Evolutionary conservation across 1,284 basidiomycete genomes (phyloP).

Genomic region (Amylostereum areolatum): DNA sequence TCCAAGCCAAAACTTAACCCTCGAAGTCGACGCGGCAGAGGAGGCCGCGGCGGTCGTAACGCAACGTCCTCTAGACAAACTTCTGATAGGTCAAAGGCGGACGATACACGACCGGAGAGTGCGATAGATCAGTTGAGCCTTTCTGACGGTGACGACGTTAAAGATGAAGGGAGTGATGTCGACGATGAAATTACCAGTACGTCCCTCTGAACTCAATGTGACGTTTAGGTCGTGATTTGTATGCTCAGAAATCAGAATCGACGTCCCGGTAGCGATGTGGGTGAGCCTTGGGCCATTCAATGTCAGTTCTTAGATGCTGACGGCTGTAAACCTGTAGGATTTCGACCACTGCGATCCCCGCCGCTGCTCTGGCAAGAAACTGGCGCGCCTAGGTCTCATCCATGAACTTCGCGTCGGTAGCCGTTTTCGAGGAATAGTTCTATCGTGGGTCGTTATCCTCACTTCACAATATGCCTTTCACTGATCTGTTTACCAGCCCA

Average conservation of each 20-base stretch:
- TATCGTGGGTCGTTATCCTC: constrained; percentile 64
- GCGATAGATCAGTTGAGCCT: constrained; percentile 23
- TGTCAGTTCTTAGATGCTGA: background rate
- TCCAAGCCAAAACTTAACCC: too few species aligned
- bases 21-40: too few species aligned
- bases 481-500: constrained; percentile 53
- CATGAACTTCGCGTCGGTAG: constrained; percentile 81
- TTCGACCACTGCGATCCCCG: constrained; percentile 97
- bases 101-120: constrained; percentile 34
- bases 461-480: background rate
- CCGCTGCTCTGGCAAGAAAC: constrained; percentile 93
- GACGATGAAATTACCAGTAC: constrained; percentile 20
- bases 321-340: constrained; percentile 49
- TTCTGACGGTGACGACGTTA: constrained; percentile 25
- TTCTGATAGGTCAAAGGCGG: background rate
- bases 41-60: too few species aligned
- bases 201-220: background rate
- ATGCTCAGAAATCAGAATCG: constrained; percentile 31
- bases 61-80: too few species aligned
- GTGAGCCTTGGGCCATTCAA: constrained; percentile 35
- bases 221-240: too few species aligned
- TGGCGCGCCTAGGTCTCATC: constrained; percentile 82
- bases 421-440: constrained; percentile 86
- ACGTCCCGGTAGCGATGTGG: constrained; percentile 85
- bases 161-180: constrained; percentile 22